Evolutionary conservation across 148 eudicot species (phyloP), one percentile per base, ranked within the genome.

Genomic region (Beta vulgaris): DNA sequence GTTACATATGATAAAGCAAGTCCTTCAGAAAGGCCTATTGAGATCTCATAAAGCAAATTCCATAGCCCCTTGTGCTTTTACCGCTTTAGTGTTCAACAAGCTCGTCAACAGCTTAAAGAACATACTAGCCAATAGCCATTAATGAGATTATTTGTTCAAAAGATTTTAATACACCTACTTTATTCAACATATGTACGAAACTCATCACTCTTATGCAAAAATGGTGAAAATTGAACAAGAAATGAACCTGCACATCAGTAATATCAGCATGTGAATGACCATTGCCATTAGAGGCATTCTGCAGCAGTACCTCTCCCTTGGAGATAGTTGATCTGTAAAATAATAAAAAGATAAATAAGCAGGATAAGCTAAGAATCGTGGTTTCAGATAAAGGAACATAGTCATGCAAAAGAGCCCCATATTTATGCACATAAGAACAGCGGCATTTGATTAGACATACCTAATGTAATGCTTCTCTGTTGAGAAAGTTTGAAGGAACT

Each of bases 401-500:
- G 7, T 44, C 19, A 3, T 19, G 35, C 10, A 15, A 3, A 68
- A 60, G 7, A 21, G 2, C 53, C 29, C 63, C 46, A 60, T 32
- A 37, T 53, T 49, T 72, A 28, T 26, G 35, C 28, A 57, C 59
- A 76, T 44, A 19, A 55, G 3, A 68, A 60, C 19, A 69, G 40
- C 9, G n/a, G 32, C 36, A 31, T 7, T 7, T 35, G 58, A 40
- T 37, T 32, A 64, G 15, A 69, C 71, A 79, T 89, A 93, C 98
- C 86, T 81, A 57, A 91, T 84, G 83, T 81, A 86, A 59, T 88
- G 79, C 53, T 78, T 67, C 57, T 94, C 92, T 9, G 86, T 75
- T 39, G 87, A 83, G 80, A 95, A 92, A 23, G 90, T 84, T 68
- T 76, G 81, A 66, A 95, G 84, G 74, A 95, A 95, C 62, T 90